Base-by-base conservation (phyloP, 441 rosid genomes). In the Croton setiger region DNA sequence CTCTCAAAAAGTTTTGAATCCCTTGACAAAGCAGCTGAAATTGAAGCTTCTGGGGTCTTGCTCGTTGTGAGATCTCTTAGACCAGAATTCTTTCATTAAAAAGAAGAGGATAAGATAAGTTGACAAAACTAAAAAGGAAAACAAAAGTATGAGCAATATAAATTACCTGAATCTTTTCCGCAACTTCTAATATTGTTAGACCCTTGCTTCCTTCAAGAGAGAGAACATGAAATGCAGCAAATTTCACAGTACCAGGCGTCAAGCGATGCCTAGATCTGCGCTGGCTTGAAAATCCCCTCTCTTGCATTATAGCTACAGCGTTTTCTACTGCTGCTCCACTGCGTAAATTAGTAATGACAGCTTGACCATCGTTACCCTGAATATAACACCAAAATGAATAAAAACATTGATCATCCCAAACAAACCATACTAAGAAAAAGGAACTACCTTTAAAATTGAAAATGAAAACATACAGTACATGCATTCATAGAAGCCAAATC, bases 201-300 rank as follows among this genome's bases (percentile, higher is more conserved):
- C 96, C 98, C 23, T 83, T 83, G 67, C 85, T 82, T 75, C 89
- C 91, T 75, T 92, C 93, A 54, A 89, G 70, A 63, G 96, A 89
- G 11, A 92, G 85, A 72, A 92, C 81, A 74, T 92, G 96, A 79
- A 88, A 92, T 33, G 98, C 98, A 56, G 98, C 96, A 78, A 82
- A 92, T 67, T 92, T 92, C 70, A 92, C 98, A 67, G 98, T 92
- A 65, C 98, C 98, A 73, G 96, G 96, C 17, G 98, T 92, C 85
- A 92, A 81, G 37, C 94, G 86, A 83, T 92, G 96, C 76, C 96
- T 87, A 68, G 96, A 92, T 81, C 94, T 87, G 41, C 87, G 85
- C 2, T 78, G 78, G 76, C 83, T 87, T 65, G 91, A 80, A 74
- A 81, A 81, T 59, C 98, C 94, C 69, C 88, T 86, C 82, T 88